Conservation (phyloP, 352 stramenopile genomes). For the Globisporangium acanthophoron region DNA sequence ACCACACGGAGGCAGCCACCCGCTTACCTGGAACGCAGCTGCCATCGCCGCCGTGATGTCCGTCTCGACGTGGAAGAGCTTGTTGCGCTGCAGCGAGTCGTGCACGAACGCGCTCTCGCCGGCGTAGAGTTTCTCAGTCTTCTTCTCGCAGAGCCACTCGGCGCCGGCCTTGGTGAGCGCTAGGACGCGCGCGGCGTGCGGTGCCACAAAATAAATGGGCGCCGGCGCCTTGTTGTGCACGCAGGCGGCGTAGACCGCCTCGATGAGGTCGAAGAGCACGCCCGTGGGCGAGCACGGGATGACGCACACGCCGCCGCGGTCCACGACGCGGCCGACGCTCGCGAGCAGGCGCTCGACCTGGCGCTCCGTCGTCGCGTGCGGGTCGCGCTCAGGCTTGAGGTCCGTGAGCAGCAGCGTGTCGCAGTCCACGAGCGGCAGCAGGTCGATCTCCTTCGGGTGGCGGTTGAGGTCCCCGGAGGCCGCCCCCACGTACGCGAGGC, state of each 20-base stretch:
- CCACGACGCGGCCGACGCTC: constrained; percentile 48
- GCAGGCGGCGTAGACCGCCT: constrained; percentile 54
- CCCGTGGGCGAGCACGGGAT: constrained; percentile 50
- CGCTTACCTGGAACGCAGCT: constrained; percentile 48
- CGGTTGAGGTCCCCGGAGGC: constrained; percentile 80
- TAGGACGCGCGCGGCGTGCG: constrained; percentile 40
- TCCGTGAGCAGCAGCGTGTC: constrained; percentile 77
- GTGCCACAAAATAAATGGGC: constrained; percentile 66
- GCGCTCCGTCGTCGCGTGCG: constrained; percentile 60
- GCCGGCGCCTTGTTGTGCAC: constrained; percentile 40
- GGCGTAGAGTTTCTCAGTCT: constrained; percentile 69
- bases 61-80: constrained; percentile 40
- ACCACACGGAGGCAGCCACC: background rate
- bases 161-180: constrained; percentile 47
- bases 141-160: constrained; percentile 84
- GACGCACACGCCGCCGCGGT: constrained; percentile 65
- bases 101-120: constrained; percentile 71
- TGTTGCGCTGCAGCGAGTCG: constrained; percentile 41
- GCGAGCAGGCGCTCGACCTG: constrained; percentile 67
- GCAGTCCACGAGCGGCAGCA: constrained; percentile 67
- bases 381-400: constrained; percentile 67
- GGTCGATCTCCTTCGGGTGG: constrained; percentile 77
- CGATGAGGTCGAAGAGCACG: constrained; percentile 77
- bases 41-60: constrained; percentile 37
- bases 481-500: constrained; percentile 67